These are phyloP conservation scores for Candida bentonensis DNA, from an alignment of 805 yeast genomes.

Conservation along the genomic window DNA sequence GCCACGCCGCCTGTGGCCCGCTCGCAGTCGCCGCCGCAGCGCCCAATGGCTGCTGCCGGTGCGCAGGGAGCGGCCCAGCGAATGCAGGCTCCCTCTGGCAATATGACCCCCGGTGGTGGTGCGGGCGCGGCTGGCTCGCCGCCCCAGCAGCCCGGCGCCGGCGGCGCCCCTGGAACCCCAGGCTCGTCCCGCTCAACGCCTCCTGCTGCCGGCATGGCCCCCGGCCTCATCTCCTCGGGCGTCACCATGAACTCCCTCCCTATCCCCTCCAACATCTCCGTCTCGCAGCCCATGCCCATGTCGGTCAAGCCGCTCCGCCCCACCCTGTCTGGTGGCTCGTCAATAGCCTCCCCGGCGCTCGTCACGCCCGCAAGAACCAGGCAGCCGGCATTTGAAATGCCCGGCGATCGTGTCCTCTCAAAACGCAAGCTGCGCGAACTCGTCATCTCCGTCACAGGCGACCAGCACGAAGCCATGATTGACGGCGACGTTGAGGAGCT, in stretches of 20 bases:
- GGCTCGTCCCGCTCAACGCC: slow-evolving; percentile 18
- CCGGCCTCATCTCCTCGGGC: slow-evolving; percentile 22
- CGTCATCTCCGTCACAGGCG: slow-evolving; percentile 52
- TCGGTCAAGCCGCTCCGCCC: slow-evolving; percentile 62
- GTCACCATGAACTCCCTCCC: slow-evolving; percentile 18
- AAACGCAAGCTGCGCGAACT: slow-evolving; percentile 83
- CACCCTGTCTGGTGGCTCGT: slow-evolving; percentile 71
- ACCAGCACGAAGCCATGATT: slow-evolving; percentile 77
- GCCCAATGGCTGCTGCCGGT: not conserved
- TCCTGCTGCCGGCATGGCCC: slow-evolving; percentile 5
- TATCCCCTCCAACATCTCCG: slow-evolving; percentile 54
- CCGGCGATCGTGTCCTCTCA: slow-evolving; percentile 54
- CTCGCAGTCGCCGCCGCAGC: slow-evolving; percentile 4
- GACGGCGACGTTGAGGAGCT: slow-evolving; percentile 94
- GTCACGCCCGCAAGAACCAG: slow-evolving; percentile 63
- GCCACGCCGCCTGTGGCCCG: slow-evolving; percentile 4
- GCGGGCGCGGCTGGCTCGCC: not conserved
- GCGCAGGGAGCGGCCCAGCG: too few relatives aligned
- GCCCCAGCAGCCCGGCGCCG: not conserved
- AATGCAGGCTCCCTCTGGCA: not conserved
- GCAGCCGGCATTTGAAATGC: slow-evolving; percentile 72
- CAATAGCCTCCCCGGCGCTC: slow-evolving; percentile 53
- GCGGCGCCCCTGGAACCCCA: slow-evolving; percentile 9
- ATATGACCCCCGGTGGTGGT: not conserved
- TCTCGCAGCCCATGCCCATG: slow-evolving; percentile 53